phyloP scores from a whole-genome alignment of 164 flowering plant genomes.

The Dillenia turbinata region DNA sequence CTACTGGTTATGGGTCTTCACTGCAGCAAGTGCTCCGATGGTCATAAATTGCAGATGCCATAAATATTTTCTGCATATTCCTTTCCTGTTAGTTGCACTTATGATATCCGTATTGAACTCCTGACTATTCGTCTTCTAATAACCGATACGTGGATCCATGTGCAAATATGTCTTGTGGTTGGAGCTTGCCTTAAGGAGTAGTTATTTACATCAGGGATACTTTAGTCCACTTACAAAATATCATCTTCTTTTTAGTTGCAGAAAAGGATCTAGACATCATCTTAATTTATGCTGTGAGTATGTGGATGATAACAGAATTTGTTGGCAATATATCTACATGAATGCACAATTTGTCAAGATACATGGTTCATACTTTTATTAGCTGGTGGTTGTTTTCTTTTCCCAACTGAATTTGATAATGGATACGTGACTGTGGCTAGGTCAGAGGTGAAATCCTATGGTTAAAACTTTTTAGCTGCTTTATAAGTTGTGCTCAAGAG shows the following conservation, averaged over 20 bases:
- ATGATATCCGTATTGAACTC: no score
- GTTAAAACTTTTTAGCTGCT: slow-evolving; percentile 14
- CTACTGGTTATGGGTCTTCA: no score
- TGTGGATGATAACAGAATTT: slow-evolving; percentile 14
- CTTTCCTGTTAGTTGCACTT: no score
- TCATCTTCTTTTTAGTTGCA: slow-evolving; percentile 9
- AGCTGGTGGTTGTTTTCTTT: slow-evolving; percentile 10
- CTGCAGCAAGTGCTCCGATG: no score
- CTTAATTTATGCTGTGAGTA: slow-evolving; percentile 6
- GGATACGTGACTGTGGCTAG: slow-evolving; percentile 10
- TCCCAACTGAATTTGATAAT: not conserved
- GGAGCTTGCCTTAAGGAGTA: slow-evolving; percentile 7
- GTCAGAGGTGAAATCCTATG: slow-evolving; percentile 14
- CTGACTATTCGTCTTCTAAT: no score
- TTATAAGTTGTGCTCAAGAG: slow-evolving; percentile 4
- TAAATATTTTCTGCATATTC: no score
- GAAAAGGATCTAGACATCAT: slow-evolving; percentile 7
- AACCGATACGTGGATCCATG: no score
- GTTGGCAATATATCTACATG: not conserved
- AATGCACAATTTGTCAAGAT: slow-evolving; percentile 5
- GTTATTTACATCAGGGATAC: slow-evolving; percentile 6
- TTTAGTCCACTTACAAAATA: slow-evolving; percentile 5
- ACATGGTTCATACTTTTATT: slow-evolving; percentile 7
- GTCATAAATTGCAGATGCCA: no score
- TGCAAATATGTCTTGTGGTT: not conserved